A percentile compares a stretch with the other conserved stretches of the same genome.
These are phyloP conservation scores for Begonia loranthoides DNA, from an alignment of 306 rosid genomes.

Conservation along the genomic window DNA sequence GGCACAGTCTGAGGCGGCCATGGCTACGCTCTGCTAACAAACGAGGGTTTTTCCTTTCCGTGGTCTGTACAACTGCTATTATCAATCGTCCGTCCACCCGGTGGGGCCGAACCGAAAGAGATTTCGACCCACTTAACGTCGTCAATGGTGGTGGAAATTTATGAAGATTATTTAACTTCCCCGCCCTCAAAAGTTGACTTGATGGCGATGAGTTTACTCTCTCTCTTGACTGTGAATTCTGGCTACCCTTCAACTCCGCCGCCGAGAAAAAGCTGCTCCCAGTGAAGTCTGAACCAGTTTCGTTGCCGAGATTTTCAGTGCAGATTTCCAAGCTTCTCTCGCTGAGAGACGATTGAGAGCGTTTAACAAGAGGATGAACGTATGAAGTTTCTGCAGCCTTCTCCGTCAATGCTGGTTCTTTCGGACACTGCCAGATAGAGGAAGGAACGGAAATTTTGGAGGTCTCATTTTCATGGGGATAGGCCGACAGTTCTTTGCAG, in stretches of 20 bases:
- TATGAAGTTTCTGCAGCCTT: conserved; percentile 20
- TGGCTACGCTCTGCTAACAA: conserved; percentile 61
- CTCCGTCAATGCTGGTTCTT: conserved; percentile 1
- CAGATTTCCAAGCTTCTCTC: conserved; percentile 59
- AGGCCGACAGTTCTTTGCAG: conserved; percentile 10
- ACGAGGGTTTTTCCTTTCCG: conserved; percentile 18
- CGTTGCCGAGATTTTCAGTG: conserved; percentile 78
- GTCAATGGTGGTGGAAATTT: conserved; percentile 92
- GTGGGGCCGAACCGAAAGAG: conserved; percentile 50
- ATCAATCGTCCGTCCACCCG: conserved; percentile 68
- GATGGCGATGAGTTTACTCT: conserved; percentile 4
- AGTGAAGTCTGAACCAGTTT: conserved; percentile 58
- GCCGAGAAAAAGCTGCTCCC: conserved; percentile 32
- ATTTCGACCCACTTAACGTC: conserved; percentile 59
- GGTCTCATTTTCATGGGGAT: neutral
- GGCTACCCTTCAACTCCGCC: conserved; percentile 1
- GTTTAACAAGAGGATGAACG: conserved; percentile 44
- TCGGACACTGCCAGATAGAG: conserved; percentile 4
- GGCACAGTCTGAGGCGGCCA: conserved; percentile 70
- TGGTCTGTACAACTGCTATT: conserved; percentile 47
- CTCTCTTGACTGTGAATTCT: conserved; percentile 21
- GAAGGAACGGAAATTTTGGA: conserved; percentile 18
- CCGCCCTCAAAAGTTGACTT: conserved; percentile 18
- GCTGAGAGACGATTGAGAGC: conserved; percentile 27
- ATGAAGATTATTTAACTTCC: conserved; percentile 17